Base-by-base conservation (phyloP, 2,329 filamentous ascomycete genomes). In the Aspergillus transmontanensis region DNA sequence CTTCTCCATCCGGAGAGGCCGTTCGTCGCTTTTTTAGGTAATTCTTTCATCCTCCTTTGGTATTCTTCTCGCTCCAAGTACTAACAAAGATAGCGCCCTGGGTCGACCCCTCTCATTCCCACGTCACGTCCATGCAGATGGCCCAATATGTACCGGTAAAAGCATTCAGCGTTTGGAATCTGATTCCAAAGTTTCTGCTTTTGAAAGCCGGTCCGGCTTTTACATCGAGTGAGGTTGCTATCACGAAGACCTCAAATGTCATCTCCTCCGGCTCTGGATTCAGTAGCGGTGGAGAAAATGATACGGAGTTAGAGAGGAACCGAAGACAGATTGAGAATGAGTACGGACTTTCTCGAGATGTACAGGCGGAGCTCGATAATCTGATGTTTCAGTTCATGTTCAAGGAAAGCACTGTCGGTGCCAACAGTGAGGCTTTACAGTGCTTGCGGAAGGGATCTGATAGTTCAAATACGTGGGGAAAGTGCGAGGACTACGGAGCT, bases 61-160 rank as follows among this genome's bases (percentile, higher is more conserved):
- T 9, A 6, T n/a, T 11, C 26, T 50, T 51, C 4, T 12, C 23
- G 11, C 30, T 32, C 30, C 6, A 39, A 50, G 1, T 48, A 48
- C 12, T 28, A 71, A 68, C 61, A 71, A 67, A 7, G 64, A 78
- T 45, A 67, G 79, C 77, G 3, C 80, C 80, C 0, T 84, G 77
- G 75, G 80, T 83, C 3, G 76, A 80, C 58, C 74, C 75, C 54
- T 68, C 72, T 1, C 69, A 77, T 58, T 81, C 79, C 0, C 71
- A 69, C 12, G 72, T 74, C 3, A 72, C 70, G n/a, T 21, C 56
- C 2, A 65, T 72, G 72, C 70, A 71, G 62, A 60, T 69, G 21
- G 70, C 68, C 2, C 70, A 73, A 16, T 73, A 69, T 41, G 50
- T 75, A 1, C 73, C 73, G 0, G 58, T 54, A 1, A 68, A 65